Conservation (phyloP, 148 eudicot genomes). For the Chenopodium formosanum region DNA sequence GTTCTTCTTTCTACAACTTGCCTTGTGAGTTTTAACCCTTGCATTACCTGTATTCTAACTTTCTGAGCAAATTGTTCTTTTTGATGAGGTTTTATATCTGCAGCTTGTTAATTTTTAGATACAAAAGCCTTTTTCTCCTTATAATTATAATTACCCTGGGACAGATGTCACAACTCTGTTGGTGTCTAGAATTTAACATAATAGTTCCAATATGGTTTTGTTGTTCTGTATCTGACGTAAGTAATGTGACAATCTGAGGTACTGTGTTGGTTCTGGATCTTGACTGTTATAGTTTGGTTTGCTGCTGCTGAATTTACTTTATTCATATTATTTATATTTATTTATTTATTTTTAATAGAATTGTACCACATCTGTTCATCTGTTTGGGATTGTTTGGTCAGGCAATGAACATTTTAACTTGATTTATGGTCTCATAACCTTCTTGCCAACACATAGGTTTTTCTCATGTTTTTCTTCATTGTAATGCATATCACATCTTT, state of each 20-base stretch:
- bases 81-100: neutral
- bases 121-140: too few species aligned
- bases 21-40: neutral
- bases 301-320: neutral
- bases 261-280: neutral
- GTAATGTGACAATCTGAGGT: neutral
- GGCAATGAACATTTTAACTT: neutral
- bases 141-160: too few species aligned
- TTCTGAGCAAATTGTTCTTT: neutral
- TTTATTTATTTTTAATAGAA: neutral
- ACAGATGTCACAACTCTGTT: neutral
- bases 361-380: neutral
- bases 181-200: neutral
- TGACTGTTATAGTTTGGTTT: neutral
- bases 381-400: neutral
- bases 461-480: neutral
- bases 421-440: neutral
- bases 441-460: neutral
- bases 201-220: neutral
- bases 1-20: neutral
- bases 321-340: neutral
- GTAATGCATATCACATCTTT: too few species aligned
- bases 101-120: neutral
- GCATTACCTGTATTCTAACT: neutral
- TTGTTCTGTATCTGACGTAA: neutral